Base-by-base conservation (phyloP, 2,329 filamentous ascomycete species). In the Amauroascus verrucosus region DNA sequence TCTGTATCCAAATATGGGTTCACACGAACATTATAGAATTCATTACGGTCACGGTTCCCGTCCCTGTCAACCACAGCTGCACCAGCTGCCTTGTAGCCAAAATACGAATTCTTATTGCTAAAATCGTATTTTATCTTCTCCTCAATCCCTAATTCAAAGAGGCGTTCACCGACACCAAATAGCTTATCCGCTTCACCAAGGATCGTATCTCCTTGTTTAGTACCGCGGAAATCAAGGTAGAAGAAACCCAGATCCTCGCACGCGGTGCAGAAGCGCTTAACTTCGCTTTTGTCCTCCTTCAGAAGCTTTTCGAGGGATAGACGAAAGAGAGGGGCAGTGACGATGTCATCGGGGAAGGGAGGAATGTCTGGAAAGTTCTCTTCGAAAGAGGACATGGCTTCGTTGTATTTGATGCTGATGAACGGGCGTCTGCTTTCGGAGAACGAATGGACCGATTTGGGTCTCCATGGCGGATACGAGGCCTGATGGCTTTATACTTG, bases 51-150 rank as follows among this genome's bases (percentile, higher is more conserved):
- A 24, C 65, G 62, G 5, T 73, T 77, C 0, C 78, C 77, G 18
- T 70, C 55, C 5, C 64, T 64, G 57, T 80, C 77, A 9, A 77
- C 66, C 0, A 75, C 62, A 3, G 68, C 69, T 14, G 67, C 70
- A 2, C 77, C 77, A 43, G 70, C 71, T 0, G 70, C 71, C 59
- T 77, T 77, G 48, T 78, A 78, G 3, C 77, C 78, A 57, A 76
- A 78, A 54, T 79, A 80, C 1, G 71, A 75, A 9, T 72, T 72
- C 51, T 76, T 63, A 1, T 62, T 66, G 51, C 70, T 73, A 38
- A 79, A 73, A 57, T 81, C 77, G 59, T 79, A 82, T 52, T 73
- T 71, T n/a, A 67, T 59, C 60, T 80, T 78, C 59, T 81, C 79
- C 8, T 74, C 66, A 0, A 75, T 57, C 1, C 70, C 68, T 0